phyloP scores from a whole-genome alignment of 129 eudicot species.

The Chrysanthemum makinoi region DNA sequence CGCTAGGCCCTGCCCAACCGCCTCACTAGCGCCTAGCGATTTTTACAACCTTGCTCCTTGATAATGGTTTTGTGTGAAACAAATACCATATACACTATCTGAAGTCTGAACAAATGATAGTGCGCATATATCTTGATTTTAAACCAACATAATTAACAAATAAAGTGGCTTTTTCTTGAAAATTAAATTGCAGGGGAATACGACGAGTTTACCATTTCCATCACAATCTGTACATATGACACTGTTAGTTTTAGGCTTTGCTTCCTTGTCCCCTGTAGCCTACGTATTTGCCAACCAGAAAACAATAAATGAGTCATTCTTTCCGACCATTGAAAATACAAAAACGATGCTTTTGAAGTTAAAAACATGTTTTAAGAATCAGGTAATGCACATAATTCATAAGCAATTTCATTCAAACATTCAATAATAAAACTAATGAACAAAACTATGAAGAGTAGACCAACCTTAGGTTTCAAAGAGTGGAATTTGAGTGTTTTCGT shows the following conservation, averaged over 20 bases:
- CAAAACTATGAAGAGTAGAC: not conserved
- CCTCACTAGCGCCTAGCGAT: no score
- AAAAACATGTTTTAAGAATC: not conserved
- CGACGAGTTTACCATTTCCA: slow-evolving; percentile 48
- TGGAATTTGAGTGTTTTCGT: slow-evolving; percentile 31
- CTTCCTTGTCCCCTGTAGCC: slow-evolving; percentile 40
- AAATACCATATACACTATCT: not conserved
- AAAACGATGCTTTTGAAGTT: not conserved
- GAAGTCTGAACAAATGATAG: not conserved
- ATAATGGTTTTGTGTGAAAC: not conserved
- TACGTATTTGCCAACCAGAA: slow-evolving; percentile 15
- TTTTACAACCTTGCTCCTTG: no score
- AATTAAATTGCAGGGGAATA: not conserved
- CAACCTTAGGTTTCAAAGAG: slow-evolving; percentile 4
- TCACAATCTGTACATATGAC: slow-evolving; percentile 55
- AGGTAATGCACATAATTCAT: no score
- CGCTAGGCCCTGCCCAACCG: no score
- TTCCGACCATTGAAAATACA: not conserved
- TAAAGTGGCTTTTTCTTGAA: not conserved
- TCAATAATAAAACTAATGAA: no score
- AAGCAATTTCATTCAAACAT: no score
- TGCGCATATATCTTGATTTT: not conserved
- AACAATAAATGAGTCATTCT: not conserved
- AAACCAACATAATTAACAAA: slow-evolving; percentile 2
- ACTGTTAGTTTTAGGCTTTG: slow-evolving; percentile 44